A percentile compares a stretch with the other conserved stretches of the same genome.
These are phyloP conservation scores for Aspergillus arachidicola DNA, from an alignment of 2,329 filamentous ascomycete genomes.

Conservation along the genomic window DNA sequence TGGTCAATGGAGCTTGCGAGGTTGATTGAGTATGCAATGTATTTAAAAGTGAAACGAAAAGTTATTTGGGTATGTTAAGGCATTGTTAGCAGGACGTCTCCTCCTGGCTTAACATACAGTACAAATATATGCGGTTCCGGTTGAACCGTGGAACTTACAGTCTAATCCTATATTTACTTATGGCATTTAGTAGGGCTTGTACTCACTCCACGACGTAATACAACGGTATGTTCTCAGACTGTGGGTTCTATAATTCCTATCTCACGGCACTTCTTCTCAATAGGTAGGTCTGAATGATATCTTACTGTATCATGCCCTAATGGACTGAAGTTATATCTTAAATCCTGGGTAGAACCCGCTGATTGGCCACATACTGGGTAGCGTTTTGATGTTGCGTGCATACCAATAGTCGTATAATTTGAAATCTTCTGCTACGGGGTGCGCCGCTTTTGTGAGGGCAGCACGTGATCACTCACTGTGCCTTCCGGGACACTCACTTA, in stretches of 20 bases:
- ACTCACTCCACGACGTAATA: not conserved
- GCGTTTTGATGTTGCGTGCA: not conserved
- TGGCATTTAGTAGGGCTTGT: not conserved
- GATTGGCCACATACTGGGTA: not conserved
- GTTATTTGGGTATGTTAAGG: not conserved
- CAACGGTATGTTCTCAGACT: not conserved
- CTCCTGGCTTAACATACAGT: not conserved
- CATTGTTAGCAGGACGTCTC: not conserved
- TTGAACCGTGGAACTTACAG: not conserved
- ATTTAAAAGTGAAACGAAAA: not conserved
- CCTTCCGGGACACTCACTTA: no score
- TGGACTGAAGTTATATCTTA: not conserved
- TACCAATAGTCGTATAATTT: not conserved
- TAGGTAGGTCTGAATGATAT: not conserved
- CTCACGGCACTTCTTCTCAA: not conserved
- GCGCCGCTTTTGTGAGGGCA: no score
- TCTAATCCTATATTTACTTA: not conserved
- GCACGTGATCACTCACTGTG: no score
- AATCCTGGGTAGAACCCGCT: not conserved
- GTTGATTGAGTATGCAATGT: not conserved
- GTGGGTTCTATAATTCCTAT: not conserved
- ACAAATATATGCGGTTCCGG: not conserved
- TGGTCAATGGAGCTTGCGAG: not conserved
- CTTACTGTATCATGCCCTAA: no score
- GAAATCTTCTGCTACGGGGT: no score